Base-by-base conservation (phyloP, 129 eudicot species). In the Ambrosia trifida region DNA sequence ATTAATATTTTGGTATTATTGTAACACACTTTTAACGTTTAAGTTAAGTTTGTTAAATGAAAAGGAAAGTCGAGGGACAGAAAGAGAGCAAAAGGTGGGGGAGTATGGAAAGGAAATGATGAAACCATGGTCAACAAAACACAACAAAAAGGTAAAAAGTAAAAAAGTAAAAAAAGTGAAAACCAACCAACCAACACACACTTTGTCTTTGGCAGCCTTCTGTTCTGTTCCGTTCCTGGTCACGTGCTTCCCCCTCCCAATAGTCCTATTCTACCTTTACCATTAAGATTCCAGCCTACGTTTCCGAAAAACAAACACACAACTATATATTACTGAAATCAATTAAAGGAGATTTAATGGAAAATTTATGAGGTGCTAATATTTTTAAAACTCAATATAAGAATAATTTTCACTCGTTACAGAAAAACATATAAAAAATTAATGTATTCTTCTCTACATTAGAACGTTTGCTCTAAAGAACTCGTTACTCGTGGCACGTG, bases 141-240 rank as follows among this genome's bases (percentile, higher is more conserved):
- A 68, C 64, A 52, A 73, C 12, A 74, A 51, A 52, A 38, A 40
- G 35, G 38, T 6, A 52, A 52, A 49, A 73, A 24, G 28, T 24
- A 24, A 40, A 40, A 38, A 40, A 40, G 44, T 40, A 40, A 40
- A 6, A 6, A 40, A 38, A 52, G 35, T 50, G 24, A 57, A 57
- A 52, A 74, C 78, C 65, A 74, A 74, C 56, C 47, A 73, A 56
- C 44, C 28, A 53, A 60, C 71, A 69, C 70, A 69, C 79, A 41
- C 66, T 56, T 68, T 66, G 66, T 75, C 64, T 46, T 68, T 76
- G 75, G 71, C 81, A 77, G 81, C 81, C 81, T 53, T 77, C 66
- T 62, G 70, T 35, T 77, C 71, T 76, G 76, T 53, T 77, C 66
- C 50, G 70, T 35, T 77, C 71, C 45, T 61, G 4, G 49, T 77